A percentile compares a stretch with the other conserved stretches of the same genome.
Evolutionary conservation across 192 early-diverging fungal species (phyloP).

Genomic region (Entrophospora sp.): DNA sequence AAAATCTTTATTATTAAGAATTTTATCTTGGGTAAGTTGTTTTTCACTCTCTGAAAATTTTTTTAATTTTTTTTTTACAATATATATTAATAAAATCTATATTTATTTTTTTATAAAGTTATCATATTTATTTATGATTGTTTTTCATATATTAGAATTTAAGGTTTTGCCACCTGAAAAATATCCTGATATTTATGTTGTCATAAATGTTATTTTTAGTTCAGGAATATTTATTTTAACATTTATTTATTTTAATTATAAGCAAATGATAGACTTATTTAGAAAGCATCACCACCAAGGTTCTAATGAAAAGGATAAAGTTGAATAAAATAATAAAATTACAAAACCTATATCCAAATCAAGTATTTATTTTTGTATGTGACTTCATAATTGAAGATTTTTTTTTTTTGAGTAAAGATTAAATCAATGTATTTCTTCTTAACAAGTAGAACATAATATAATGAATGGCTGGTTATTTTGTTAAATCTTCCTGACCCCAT

Average conservation of each 20-base stretch:
- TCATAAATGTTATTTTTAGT: slow-evolving; percentile 67
- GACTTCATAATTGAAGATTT: no score
- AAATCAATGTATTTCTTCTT: no score
- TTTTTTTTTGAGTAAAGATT: no score
- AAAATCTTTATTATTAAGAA: slow-evolving; percentile 14
- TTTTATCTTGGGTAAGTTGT: slow-evolving; percentile 25
- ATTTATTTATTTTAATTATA: slow-evolving; percentile 68
- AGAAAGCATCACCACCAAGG: no score
- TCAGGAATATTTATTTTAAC: slow-evolving; percentile 58
- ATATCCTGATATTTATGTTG: slow-evolving; percentile 75
- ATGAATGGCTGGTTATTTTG: no score
- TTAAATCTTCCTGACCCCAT: no score
- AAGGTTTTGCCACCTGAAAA: slow-evolving; percentile 52
- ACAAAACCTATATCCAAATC: no score
- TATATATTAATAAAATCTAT: not conserved
- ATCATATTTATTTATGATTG: slow-evolving; percentile 40
- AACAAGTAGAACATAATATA: no score
- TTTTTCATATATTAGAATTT: slow-evolving; percentile 51
- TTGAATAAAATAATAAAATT: no score
- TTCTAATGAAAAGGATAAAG: no score
- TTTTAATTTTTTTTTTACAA: not conserved
- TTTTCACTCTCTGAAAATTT: not conserved
- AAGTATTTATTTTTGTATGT: no score
- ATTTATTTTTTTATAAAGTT: slow-evolving; percentile 14
- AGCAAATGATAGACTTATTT: slow-evolving; percentile 44